Percentiles rank a stretch among this genome's conserved stretches.
These are phyloP conservation scores for Ceratobasidium sp. DNA, from an alignment of 1,284 basidiomycete species.

Conservation along the genomic window DNA sequence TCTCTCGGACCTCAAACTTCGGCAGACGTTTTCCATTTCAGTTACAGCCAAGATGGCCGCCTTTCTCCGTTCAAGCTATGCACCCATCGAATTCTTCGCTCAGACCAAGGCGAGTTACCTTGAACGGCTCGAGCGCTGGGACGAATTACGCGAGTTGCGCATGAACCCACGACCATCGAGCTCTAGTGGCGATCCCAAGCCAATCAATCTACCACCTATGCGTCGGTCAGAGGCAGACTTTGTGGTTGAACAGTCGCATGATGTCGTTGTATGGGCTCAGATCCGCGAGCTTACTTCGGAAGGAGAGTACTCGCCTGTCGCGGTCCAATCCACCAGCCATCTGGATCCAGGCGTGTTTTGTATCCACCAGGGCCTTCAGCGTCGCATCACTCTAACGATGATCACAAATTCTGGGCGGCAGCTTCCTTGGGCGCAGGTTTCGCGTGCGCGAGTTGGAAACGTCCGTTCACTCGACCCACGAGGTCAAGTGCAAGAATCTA, in stretches of 20 bases:
- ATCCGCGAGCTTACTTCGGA: conserved; percentile 87
- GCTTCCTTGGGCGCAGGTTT: conserved; percentile 85
- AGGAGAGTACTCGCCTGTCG: conserved; percentile 86
- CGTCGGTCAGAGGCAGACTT: conserved; percentile 92
- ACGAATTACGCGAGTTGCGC: conserved; percentile 82
- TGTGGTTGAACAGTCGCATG: conserved; percentile 87
- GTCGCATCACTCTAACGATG: conserved; percentile 80
- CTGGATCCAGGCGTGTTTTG: conserved; percentile 89
- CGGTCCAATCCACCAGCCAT: conserved; percentile 79
- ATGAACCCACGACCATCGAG: conserved; percentile 46
- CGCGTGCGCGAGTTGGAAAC: conserved; percentile 81
- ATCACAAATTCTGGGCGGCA: conserved; percentile 90
- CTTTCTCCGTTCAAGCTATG: conserved; percentile 80
- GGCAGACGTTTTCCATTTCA: conserved; percentile 81
- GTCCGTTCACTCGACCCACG: conserved; percentile 87
- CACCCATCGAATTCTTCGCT: conserved; percentile 89
- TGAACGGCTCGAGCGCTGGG: conserved; percentile 89
- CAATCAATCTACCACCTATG: conserved; percentile 71
- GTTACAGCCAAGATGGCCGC: conserved; percentile 76
- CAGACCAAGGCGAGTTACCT: conserved; percentile 82
- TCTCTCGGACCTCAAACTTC: conserved; percentile 81
- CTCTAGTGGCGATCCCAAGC: conserved; percentile 32
- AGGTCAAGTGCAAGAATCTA: conserved; percentile 80
- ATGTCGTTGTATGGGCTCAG: conserved; percentile 87
- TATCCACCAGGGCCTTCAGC: conserved; percentile 92